phyloP scores from a whole-genome alignment of 176 grass and related monocot genomes.

The Lolium multiflorum region DNA sequence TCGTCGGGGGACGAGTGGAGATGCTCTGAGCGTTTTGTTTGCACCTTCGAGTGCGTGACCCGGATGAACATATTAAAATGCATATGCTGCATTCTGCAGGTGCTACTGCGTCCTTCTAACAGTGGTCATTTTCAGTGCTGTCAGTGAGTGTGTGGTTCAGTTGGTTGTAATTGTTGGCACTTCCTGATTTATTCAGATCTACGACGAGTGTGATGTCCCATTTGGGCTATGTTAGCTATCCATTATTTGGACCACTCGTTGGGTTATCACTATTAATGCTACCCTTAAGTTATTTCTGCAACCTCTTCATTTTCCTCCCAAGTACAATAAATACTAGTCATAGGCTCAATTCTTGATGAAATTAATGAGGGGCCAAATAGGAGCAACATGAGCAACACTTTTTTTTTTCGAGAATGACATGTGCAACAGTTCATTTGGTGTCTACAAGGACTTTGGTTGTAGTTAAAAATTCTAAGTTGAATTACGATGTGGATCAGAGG shows the following conservation, averaged over 20 bases:
- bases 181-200: conserved; percentile 19
- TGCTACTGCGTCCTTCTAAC: background rate
- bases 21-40: background rate
- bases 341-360: conserved; percentile 8
- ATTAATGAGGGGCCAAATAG: background rate
- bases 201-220: conserved; percentile 1
- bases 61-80: background rate
- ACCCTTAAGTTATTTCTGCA: background rate
- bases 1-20: no score
- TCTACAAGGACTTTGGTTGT: background rate
- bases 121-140: background rate
- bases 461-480: background rate
- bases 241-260: background rate
- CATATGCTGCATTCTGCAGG: background rate
- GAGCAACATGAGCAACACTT: background rate
- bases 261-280: background rate
- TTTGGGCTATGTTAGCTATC: background rate
- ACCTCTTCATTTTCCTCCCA: background rate
- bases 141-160: background rate
- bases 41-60: background rate
- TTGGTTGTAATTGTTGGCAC: background rate
- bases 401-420: background rate
- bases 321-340: background rate
- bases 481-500: background rate
- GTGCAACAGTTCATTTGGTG: background rate